phyloP scores from a whole-genome alignment of 805 yeast genomes.

The Sungouiozyma ichnusensis region DNA sequence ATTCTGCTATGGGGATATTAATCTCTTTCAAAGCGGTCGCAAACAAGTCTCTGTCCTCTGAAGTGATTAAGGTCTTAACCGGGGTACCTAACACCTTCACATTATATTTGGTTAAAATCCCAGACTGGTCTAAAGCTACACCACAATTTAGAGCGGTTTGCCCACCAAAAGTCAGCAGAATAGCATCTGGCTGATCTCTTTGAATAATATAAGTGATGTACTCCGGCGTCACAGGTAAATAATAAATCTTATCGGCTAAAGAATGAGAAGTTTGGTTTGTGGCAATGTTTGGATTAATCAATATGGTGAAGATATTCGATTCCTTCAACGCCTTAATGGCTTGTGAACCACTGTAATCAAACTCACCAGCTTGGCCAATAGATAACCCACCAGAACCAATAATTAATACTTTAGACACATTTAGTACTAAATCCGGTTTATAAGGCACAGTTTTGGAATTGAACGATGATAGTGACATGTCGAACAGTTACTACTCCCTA shows the following conservation, averaged over 20 bases:
- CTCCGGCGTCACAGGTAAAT: conserved; percentile 93
- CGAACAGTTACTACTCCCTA: background rate
- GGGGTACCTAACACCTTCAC: conserved; percentile 97
- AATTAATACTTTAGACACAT: conserved; percentile 50
- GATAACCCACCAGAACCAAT: conserved; percentile 97
- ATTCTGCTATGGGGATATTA: conserved; percentile 91
- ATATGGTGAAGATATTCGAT: conserved; percentile 73
- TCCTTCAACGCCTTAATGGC: conserved; percentile 93
- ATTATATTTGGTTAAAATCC: conserved; percentile 79
- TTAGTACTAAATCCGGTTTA: conserved; percentile 25
- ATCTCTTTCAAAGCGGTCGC: conserved; percentile 93
- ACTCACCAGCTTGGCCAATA: conserved; percentile 98
- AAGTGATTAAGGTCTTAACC: conserved; percentile 85
- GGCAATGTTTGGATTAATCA: conserved; percentile 93
- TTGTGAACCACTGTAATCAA: conserved; percentile 94
- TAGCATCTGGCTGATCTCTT: conserved; percentile 94
- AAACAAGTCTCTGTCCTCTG: conserved; percentile 95
- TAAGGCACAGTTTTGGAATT: conserved; percentile 11
- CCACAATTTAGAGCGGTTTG: conserved; percentile 97
- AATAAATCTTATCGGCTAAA: conserved; percentile 90
- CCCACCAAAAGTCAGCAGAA: conserved; percentile 93
- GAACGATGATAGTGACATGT: background rate
- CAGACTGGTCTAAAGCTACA: conserved; percentile 88
- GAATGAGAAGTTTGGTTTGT: conserved; percentile 94
- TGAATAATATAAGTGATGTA: conserved; percentile 91